Evolutionary conservation across 2,329 filamentous ascomycete species (phyloP), one percentile per base, ranked within the genome.

Genomic region (Alternaria hordeiaustralica): DNA sequence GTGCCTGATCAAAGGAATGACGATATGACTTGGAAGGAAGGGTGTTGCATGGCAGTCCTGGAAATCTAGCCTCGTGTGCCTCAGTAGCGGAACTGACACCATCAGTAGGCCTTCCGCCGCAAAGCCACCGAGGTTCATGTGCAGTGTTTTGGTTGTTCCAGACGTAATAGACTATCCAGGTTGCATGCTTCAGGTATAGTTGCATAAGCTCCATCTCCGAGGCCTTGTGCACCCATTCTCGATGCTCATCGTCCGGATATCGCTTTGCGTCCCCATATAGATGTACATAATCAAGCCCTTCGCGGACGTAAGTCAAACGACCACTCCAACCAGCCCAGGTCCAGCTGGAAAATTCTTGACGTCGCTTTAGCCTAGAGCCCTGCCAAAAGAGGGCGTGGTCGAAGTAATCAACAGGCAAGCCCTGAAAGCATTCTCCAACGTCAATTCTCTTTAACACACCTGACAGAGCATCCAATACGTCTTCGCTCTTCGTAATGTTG

Each of bases 381-480:
- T 44, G 0, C 41, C 41, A 44, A 1, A 44, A 44, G 0, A 44
- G 1, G n/a, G 41, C 41, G 18, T 44, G 41, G 0, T 44, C 1
- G 41, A 44, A 44, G 18, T 44, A 44, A 44, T 0, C 41, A 12
- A 44, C 1, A 0, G 41, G 41, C 0, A 44, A 18, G 41, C 41
- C 41, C n/a, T 20, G 0, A 20, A 2, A 18, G 1, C 41, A 44
- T 0, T 2, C 1, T 12, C 41, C 18, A 18, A 44, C 41, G 0
- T 18, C 41, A 12, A 44, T 18, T 18, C 41, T 0, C 0, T 44
- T 44, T 0, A 44, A 0, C 18, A 20, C 41, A 7, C 41, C 41
- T 0, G 41, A 0, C 0, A 44, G 4, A 0, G 41, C 41, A 7
- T 44, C 0, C 41, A 20, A 1, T 10, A 20, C 20, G 11, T 44